phyloP scores from a whole-genome alignment of 768 basidiomycete genomes.

The Pluteus cervinus region DNA sequence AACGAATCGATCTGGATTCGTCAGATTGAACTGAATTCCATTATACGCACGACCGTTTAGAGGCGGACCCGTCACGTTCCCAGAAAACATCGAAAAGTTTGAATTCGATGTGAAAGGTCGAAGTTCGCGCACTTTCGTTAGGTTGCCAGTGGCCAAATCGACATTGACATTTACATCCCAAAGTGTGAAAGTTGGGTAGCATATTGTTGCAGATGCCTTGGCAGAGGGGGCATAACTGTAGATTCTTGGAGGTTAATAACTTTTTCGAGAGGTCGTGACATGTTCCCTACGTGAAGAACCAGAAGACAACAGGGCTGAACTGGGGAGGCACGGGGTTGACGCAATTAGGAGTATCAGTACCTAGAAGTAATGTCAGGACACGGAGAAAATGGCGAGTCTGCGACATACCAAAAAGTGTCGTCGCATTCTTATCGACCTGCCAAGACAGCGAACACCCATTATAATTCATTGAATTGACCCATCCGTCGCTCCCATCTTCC shows the following conservation, averaged over 20 bases:
- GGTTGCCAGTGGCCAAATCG: slow-evolving; percentile 36
- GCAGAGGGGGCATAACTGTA: slow-evolving; percentile 31
- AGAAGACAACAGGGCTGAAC: slow-evolving; percentile 47
- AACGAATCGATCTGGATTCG: slow-evolving; percentile 33
- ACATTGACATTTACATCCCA: slow-evolving; percentile 38
- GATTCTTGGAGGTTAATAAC: too few species aligned
- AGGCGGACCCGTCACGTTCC: slow-evolving; percentile 26
- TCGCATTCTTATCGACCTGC: slow-evolving; percentile 31
- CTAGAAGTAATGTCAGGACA: slow-evolving; percentile 12
- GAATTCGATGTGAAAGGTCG: slow-evolving; percentile 30
- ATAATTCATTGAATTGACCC: slow-evolving; percentile 37
- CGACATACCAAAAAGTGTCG: slow-evolving; percentile 36
- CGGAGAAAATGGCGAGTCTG: not conserved
- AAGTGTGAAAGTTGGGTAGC: slow-evolving; percentile 37
- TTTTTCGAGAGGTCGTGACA: too few species aligned
- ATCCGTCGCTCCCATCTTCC: slow-evolving; percentile 25
- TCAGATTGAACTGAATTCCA: slow-evolving; percentile 43
- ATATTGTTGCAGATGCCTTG: slow-evolving; percentile 39
- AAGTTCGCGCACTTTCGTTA: slow-evolving; percentile 37
- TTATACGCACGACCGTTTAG: slow-evolving; percentile 43
- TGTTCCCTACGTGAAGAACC: slow-evolving; percentile 47
- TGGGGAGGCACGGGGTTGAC: slow-evolving; percentile 18
- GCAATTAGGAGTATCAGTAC: slow-evolving; percentile 24
- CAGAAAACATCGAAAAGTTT: slow-evolving; percentile 28
- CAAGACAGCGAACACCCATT: slow-evolving; percentile 35